These are phyloP conservation scores for Rhizopogon rudus DNA, from an alignment of 768 basidiomycete genomes.

Conservation along the genomic window DNA sequence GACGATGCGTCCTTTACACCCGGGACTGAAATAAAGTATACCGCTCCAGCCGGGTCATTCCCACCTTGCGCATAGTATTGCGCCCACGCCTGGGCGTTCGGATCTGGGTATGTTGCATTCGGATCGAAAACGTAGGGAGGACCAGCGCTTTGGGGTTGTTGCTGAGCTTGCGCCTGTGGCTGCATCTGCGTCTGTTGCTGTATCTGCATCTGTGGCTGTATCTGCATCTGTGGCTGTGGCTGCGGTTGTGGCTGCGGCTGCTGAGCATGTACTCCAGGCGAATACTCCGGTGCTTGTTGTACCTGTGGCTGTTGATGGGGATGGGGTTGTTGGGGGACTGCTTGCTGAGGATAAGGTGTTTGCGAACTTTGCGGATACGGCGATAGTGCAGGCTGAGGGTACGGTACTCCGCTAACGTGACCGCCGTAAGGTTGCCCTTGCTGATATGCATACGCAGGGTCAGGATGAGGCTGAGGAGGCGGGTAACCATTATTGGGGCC, in stretches of 20 bases:
- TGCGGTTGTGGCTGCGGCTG: constrained; percentile 13
- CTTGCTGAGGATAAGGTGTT: constrained; percentile 26
- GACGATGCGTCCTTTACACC: constrained; percentile 51
- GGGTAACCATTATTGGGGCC: constrained; percentile 38
- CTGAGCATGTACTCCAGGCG: constrained; percentile 9
- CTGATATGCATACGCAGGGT: constrained; percentile 21
- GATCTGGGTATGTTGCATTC: constrained; percentile 62
- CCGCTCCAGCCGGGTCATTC: constrained; percentile 63
- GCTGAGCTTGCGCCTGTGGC: constrained; percentile 26
- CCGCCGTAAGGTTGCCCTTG: constrained; percentile 19
- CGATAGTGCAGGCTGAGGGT: constrained; percentile 4
- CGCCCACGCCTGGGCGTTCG: constrained; percentile 84
- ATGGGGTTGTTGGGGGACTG: constrained; percentile 20
- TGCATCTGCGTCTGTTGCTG: constrained; percentile 8
- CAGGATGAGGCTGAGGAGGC: constrained; percentile 26
- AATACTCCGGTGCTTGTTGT: background rate
- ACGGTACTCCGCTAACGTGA: background rate
- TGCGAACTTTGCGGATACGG: constrained; percentile 25
- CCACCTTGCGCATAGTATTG: constrained; percentile 82
- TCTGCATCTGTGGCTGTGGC: background rate
- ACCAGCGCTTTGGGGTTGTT: constrained; percentile 22
- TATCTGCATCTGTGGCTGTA: background rate
- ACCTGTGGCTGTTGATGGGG: constrained; percentile 29
- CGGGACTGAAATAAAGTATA: constrained; percentile 78
- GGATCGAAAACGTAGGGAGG: constrained; percentile 61